Evolutionary conservation across 345 rosid genomes (phyloP).

Genomic region (Linum usitatissimum): DNA sequence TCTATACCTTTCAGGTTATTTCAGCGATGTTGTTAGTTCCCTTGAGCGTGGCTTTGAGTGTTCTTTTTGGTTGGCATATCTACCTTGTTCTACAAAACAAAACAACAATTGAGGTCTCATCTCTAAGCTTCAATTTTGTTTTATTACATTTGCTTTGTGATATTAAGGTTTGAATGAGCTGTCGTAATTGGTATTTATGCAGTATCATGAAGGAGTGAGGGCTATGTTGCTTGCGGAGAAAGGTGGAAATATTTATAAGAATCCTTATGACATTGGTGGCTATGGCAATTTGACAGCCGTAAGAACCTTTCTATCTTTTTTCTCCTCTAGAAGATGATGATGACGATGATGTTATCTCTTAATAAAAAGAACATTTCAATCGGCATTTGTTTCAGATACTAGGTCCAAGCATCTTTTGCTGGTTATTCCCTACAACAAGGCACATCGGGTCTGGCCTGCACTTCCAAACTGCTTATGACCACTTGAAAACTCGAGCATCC

Average conservation of each 20-base stretch:
- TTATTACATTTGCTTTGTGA: background rate
- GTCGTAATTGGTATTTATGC: conserved; percentile 15
- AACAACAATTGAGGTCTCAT: conserved; percentile 84
- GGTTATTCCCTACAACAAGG: conserved; percentile 61
- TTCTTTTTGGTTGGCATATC: conserved; percentile 84
- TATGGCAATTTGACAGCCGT: conserved; percentile 63
- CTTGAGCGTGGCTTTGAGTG: conserved; percentile 44
- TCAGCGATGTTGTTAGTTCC: conserved; percentile 63
- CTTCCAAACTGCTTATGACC: conserved; percentile 54
- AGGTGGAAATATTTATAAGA: conserved; percentile 69
- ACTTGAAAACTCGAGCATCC: conserved; percentile 17
- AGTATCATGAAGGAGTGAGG: conserved; percentile 94
- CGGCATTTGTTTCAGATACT: conserved; percentile 39
- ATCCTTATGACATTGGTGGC: conserved; percentile 74
- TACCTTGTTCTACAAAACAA: conserved; percentile 76
- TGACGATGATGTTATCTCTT: conserved; percentile 3
- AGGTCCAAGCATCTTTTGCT: conserved; percentile 62
- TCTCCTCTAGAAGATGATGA: conserved; percentile 6
- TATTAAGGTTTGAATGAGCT: background rate
- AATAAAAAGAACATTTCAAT: background rate
- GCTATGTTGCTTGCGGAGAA: conserved; percentile 93
- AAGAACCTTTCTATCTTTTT: conserved; percentile 10
- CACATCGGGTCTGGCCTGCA: conserved; percentile 70
- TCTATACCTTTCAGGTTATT: conserved; percentile 43
- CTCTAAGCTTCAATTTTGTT: background rate